A percentile compares a stretch with the other conserved stretches of the same genome.
These are phyloP conservation scores for Solanum pennellii DNA, from an alignment of 257 asterid species.

Conservation along the genomic window DNA sequence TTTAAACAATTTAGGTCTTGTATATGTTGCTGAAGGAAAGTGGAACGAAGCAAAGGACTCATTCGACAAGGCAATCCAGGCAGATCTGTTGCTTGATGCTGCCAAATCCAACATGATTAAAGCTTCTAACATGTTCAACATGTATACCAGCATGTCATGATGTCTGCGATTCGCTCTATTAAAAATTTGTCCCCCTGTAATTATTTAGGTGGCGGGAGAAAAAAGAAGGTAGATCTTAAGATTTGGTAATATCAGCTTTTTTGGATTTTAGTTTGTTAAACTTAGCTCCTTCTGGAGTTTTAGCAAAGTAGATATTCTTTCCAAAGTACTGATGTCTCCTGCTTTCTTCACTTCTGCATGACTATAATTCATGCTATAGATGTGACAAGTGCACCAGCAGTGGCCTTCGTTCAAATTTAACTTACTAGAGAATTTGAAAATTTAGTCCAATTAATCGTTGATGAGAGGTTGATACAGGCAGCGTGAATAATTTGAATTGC, in stretches of 20 bases:
- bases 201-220: neutral
- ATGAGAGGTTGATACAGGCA: neutral
- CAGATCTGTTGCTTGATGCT: constrained; percentile 83
- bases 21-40: constrained; percentile 76
- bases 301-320: neutral
- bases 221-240: neutral
- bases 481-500: neutral
- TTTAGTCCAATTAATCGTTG: neutral
- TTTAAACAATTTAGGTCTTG: constrained; percentile 93
- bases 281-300: neutral
- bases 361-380: neutral
- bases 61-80: constrained; percentile 72
- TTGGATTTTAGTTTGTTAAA: neutral
- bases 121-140: constrained; percentile 37
- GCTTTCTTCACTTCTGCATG: neutral
- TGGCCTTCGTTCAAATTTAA: neutral
- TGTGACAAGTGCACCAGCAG: neutral
- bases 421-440: neutral
- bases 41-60: constrained; percentile 77
- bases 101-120: constrained; percentile 80
- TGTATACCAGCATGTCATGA: constrained; percentile 15
- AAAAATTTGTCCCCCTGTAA: neutral
- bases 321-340: neutral
- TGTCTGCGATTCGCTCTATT: constrained; percentile 1
- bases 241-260: neutral